Evolutionary conservation across 148 eudicot genomes (phyloP).

Genomic region (Pharnaceum exiguum): DNA sequence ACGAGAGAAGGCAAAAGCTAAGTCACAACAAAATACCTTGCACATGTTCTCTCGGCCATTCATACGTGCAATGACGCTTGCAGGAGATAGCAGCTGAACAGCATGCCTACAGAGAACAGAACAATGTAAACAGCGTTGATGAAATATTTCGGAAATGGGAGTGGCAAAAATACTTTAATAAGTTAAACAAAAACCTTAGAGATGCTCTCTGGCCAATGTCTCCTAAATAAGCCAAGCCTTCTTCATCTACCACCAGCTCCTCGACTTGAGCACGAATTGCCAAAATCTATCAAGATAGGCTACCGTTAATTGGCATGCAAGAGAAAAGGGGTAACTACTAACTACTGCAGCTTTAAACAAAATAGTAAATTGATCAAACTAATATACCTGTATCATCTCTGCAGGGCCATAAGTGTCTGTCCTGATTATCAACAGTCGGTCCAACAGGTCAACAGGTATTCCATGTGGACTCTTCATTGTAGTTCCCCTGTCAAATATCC

Average conservation of each 20-base stretch:
- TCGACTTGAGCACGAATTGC: conserved; percentile 97
- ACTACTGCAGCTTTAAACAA: no score
- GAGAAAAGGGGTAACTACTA: no score
- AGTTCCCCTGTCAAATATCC: conserved; percentile 64
- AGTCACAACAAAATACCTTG: conserved; percentile 52
- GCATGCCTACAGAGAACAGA: conserved; percentile 60
- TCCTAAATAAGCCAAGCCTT: conserved; percentile 83
- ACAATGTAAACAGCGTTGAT: not conserved
- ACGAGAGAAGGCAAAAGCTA: not conserved
- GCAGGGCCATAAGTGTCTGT: conserved; percentile 91
- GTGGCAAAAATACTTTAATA: not conserved
- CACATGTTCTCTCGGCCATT: conserved; percentile 89
- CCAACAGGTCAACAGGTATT: conserved; percentile 88
- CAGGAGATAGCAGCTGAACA: conserved; percentile 84
- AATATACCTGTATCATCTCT: conserved; percentile 91
- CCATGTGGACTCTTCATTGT: conserved; percentile 96
- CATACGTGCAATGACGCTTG: conserved; percentile 80
- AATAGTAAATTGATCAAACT: not conserved
- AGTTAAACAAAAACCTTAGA: conserved; percentile 55
- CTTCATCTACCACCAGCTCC: conserved; percentile 82
- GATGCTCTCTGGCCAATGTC: conserved; percentile 92
- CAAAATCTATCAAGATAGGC: conserved; percentile 57
- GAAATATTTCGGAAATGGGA: not conserved
- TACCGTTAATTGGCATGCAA: no score
- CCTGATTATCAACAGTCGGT: conserved; percentile 72